Conservation (phyloP, 352 stramenopile species). For the Phytophthora sojae region DNA sequence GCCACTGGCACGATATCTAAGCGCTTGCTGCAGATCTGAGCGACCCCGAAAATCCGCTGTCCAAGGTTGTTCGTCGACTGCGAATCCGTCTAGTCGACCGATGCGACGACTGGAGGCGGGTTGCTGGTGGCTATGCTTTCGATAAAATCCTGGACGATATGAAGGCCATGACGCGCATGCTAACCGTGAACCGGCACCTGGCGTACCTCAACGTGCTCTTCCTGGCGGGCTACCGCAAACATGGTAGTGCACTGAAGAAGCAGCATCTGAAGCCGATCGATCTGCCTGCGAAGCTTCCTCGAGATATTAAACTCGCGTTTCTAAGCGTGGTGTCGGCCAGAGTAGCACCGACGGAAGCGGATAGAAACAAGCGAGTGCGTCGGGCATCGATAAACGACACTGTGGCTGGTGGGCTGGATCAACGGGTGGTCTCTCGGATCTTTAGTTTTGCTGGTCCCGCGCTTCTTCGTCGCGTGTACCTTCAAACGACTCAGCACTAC, state of each 20-base stretch:
- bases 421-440: constrained; percentile 9
- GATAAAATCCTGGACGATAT: constrained; percentile 5
- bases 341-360: background rate
- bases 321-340: constrained; percentile 13
- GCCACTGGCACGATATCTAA: background rate
- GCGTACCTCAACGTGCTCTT: constrained; percentile 18
- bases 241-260: constrained; percentile 9
- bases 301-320: constrained; percentile 11
- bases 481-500: constrained; percentile 3
- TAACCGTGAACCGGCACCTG: constrained; percentile 10
- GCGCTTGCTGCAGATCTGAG: constrained; percentile 1
- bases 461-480: constrained; percentile 22
- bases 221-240: background rate
- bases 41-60: background rate
- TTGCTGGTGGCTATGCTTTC: background rate
- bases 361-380: background rate
- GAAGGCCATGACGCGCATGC: constrained; percentile 8
- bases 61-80: constrained; percentile 3
- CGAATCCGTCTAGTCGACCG: constrained; percentile 2
- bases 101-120: background rate
- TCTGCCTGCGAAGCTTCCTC: background rate
- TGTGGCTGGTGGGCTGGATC: constrained; percentile 5
- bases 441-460: constrained; percentile 17
- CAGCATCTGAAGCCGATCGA: constrained; percentile 13
- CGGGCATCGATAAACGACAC: background rate